phyloP scores from a whole-genome alignment of 371 early-diverging fungal genomes.

The Gilbertella persicaria region DNA sequence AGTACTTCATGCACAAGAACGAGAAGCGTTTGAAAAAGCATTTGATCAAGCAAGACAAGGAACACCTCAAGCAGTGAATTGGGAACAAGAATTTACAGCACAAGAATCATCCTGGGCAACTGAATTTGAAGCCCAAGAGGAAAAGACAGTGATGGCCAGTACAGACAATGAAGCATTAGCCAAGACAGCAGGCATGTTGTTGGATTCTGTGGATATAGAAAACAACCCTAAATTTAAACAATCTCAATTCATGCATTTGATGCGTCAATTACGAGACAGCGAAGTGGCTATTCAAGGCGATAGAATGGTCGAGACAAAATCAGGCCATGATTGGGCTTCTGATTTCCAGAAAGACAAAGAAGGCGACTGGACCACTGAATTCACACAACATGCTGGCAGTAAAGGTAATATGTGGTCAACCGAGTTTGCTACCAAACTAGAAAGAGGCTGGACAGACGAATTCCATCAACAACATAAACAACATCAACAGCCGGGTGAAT shows the following conservation, averaged over 20 bases:
- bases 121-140: constrained; percentile 50
- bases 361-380: constrained; percentile 62
- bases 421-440: constrained; percentile 39
- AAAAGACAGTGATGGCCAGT: constrained; percentile 21
- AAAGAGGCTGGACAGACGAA: constrained; percentile 43
- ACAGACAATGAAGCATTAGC: constrained; percentile 72
- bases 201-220: constrained; percentile 74
- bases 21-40: constrained; percentile 69
- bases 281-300: constrained; percentile 84
- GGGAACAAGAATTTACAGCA: constrained; percentile 58
- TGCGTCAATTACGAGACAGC: constrained; percentile 87
- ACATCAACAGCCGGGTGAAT: constrained; percentile 32
- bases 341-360: constrained; percentile 39
- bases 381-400: constrained; percentile 23
- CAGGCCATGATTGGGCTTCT: constrained; percentile 32
- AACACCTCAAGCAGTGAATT: constrained; percentile 27
- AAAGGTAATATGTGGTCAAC: constrained; percentile 27
- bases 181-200: constrained; percentile 80
- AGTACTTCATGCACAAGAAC: constrained; percentile 11
- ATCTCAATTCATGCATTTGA: constrained; percentile 88
- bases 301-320: constrained; percentile 68
- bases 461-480: constrained; percentile 42
- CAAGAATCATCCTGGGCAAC: constrained; percentile 53
- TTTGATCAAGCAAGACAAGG: constrained; percentile 65
- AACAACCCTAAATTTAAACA: constrained; percentile 90